Base-by-base conservation (phyloP, 495 filamentous ascomycete species). In the Aspergillus indologenus region DNA sequence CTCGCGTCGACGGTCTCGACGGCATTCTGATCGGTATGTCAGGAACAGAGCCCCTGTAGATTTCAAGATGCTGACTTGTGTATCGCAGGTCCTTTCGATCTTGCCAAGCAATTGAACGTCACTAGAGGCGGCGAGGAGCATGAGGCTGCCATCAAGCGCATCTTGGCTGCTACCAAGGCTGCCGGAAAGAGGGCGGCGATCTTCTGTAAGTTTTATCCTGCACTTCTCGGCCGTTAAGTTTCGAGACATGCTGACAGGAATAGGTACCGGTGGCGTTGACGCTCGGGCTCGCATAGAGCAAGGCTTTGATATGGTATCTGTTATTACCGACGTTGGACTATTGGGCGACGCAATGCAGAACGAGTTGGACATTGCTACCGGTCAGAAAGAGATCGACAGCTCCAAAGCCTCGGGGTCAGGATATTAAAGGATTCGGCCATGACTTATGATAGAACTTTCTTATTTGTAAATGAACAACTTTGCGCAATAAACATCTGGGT, bases 141-240 rank as follows among this genome's bases (percentile, higher is more conserved):
- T 44, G 75, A 87, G 53, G 78, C 80, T 49, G 88, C 88, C 34
- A 91, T 96, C 56, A 72, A 77, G 40, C 81, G 79, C 19, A 81
- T 90, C 51, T 65, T 85, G 56, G 71, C 75, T 19, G 90, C 90
- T 2, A 84, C 87, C 2, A 75, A 79, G 40, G 76, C 71, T 11
- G 82, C 86, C 0, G 89, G 88, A 5, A 94, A 90, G 76, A 87
- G 83, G 71, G 81, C 83, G 43, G 91, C 87, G 26, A 92, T 96
- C 54, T 94, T 89, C 68, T 90, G 87, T 72, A 70, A 31, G 71
- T 67, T 26, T 43, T 23, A 17, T n/a, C 17, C 2, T 23, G 1
- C 3, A 11, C 26, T 12, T 9, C 22, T n/a, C 20, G 14, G 44
- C 1, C 20, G 47, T 19, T 18, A 9, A 4, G 11, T 34, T 17